Percentiles rank a stretch among this genome's conserved stretches.
Conservation (phyloP, 2,329 filamentous ascomycete species). For the Monosporascus ibericus region DNA sequence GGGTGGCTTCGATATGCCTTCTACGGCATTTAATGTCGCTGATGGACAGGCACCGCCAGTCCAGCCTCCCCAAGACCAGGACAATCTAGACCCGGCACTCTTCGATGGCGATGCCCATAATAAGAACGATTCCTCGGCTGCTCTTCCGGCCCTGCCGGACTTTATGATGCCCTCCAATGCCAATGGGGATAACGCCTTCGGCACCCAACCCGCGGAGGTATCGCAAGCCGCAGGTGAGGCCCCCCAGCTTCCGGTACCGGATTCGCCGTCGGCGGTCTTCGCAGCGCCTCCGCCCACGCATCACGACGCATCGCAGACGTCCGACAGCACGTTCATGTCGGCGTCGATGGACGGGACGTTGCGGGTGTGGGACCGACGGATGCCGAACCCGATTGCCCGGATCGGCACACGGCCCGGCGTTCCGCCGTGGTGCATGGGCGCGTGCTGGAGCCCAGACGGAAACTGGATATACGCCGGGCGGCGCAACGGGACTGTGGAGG, state of each 20-base stretch:
- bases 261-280: slow-evolving; percentile 32
- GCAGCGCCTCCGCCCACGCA: slow-evolving; percentile 33
- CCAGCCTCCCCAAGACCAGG: slow-evolving; percentile 15
- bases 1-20: slow-evolving; percentile 33
- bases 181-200: slow-evolving; percentile 9
- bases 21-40: slow-evolving; percentile 28
- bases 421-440: slow-evolving; percentile 96
- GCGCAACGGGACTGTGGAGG: slow-evolving; percentile 88
- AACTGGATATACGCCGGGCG: slow-evolving; percentile 92
- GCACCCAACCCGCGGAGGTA: slow-evolving; percentile 4
- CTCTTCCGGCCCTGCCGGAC: slow-evolving; percentile 13
- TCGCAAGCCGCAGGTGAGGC: slow-evolving; percentile 7
- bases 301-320: slow-evolving; percentile 52
- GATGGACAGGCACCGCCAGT: slow-evolving; percentile 20
- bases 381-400: slow-evolving; percentile 68
- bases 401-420: slow-evolving; percentile 69
- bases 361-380: slow-evolving; percentile 87
- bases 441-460: slow-evolving; percentile 92
- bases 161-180: slow-evolving; percentile 4
- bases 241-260: slow-evolving; percentile 13
- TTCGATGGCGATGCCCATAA: slow-evolving; percentile 6
- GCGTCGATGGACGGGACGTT: slow-evolving; percentile 82
- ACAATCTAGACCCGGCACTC: slow-evolving; percentile 7
- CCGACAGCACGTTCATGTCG: slow-evolving; percentile 77
- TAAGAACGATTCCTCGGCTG: slow-evolving; percentile 4